Evolutionary conservation across 768 basidiomycete species (phyloP), one percentile per base, ranked within the genome.

Genomic region (Hypholoma fasciculare): DNA sequence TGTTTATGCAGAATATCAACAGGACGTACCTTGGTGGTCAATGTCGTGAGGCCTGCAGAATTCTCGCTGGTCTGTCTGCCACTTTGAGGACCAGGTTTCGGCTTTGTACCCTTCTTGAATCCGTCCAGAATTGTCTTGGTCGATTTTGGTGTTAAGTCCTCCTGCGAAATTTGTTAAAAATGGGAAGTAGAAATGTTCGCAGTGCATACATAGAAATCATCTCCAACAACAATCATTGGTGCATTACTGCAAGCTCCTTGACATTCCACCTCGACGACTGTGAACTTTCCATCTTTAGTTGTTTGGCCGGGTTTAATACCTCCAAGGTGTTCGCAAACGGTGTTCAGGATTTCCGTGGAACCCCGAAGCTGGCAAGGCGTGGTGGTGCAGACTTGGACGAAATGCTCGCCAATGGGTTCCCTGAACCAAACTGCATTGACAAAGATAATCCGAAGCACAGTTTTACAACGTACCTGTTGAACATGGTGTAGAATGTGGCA

Each of bases 401-500:
- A 98, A 72, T 98, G 82, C 65, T 90, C 77, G 26, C 94, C 96
- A 54, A 98, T 93, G 5, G 96, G 96, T 74, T 97, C 95, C 54
- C 94, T 95, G 59, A 9, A 49, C 50, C 53, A 13, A 2, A 30
- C 2, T 37, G 20, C 27, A 48, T 46, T 44, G 9, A 46, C 27
- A 55, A 49, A 40, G n/a, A 40, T 42, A 27, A 26, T 36, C 16
- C 19, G 38, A 47, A 56, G 37, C 54, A 16, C 1, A 11, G n/a
- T 13, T n/a, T 30, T 61, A 52, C 27, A 26, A 30, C 48, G 20
- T 58, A 93, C 93, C 96, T 85, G 80, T 98, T 99, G 83, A 98
- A 98, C 96, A 99, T 98, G 65, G 97, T 99, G 75, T 99, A 99
- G 78, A 99, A 99, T 13, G 94, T 96, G 16, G 96, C 96, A 51